These are phyloP conservation scores for Suhomyces canberraensis DNA, from an alignment of 805 yeast genomes.

Conservation along the genomic window DNA sequence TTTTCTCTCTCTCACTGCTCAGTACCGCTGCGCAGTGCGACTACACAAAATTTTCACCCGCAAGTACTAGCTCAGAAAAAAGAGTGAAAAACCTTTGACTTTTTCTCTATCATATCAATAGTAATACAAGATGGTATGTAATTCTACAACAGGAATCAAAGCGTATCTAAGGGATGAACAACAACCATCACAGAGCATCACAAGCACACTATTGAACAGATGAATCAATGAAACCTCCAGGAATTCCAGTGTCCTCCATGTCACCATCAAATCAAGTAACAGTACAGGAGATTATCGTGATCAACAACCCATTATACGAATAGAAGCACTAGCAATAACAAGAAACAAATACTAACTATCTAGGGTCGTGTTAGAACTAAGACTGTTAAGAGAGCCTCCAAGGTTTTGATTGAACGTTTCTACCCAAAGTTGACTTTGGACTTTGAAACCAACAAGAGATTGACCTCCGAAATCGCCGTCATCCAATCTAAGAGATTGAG, in stretches of 20 bases:
- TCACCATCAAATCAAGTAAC: too few species aligned
- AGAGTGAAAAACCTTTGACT: slow-evolving; percentile 3
- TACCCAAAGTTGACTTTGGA: slow-evolving; percentile 99
- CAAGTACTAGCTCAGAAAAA: slow-evolving; percentile 2
- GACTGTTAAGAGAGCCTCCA: slow-evolving; percentile 99
- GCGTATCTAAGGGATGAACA: too few species aligned
- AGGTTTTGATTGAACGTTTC: slow-evolving; percentile 98
- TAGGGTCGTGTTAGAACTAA: slow-evolving; percentile 99
- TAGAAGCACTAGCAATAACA: too few species aligned
- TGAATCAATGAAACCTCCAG: too few species aligned
- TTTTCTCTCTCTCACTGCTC: too few species aligned
- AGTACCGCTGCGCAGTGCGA: slow-evolving; percentile 2
- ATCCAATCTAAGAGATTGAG: slow-evolving; percentile 99
- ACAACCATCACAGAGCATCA: too few species aligned
- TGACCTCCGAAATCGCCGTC: slow-evolving; percentile 96
- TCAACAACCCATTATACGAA: too few species aligned
- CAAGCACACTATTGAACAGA: too few species aligned
- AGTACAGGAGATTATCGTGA: too few species aligned
- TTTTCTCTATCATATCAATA: slow-evolving; percentile 11
- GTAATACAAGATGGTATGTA: slow-evolving; percentile 36
- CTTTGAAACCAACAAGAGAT: slow-evolving; percentile 99
- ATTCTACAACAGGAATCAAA: not conserved
- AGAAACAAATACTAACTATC: slow-evolving; percentile 25
- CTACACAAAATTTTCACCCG: slow-evolving; percentile 7
- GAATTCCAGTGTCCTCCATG: too few species aligned